Evolutionary conservation across 768 basidiomycete species (phyloP).

Genomic region (Rossbeevera mucosa): DNA sequence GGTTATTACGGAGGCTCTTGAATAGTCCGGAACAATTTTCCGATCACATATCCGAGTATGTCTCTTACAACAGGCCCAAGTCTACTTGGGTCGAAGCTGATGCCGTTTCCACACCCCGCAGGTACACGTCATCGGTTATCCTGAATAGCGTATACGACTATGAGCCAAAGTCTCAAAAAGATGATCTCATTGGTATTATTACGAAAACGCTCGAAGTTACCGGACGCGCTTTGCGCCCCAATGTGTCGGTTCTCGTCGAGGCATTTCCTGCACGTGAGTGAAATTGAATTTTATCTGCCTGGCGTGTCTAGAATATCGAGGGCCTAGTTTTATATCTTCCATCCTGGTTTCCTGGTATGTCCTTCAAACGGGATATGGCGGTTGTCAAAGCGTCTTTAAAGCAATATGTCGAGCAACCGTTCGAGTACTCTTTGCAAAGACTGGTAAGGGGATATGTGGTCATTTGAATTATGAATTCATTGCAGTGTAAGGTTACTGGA

Average conservation of each 20-base stretch:
- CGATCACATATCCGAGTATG: constrained; percentile 33
- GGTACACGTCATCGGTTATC: constrained; percentile 21
- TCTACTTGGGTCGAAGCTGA: neutral
- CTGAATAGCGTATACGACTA: constrained; percentile 20
- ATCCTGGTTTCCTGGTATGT: constrained; percentile 24
- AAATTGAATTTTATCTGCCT: neutral
- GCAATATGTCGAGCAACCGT: constrained; percentile 14
- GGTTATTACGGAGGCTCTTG: constrained; percentile 31
- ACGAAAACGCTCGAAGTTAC: constrained; percentile 2
- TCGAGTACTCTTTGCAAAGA: constrained; percentile 13
- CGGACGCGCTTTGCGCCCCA: constrained; percentile 13
- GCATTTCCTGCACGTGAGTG: constrained; percentile 17
- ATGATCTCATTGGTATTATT: constrained; percentile 14
- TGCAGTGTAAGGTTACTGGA: constrained; percentile 2
- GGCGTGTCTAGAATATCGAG: neutral
- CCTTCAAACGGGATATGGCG: constrained; percentile 20
- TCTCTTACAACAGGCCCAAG: neutral
- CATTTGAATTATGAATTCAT: neutral
- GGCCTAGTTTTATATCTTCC: constrained; percentile 17
- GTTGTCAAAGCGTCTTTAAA: constrained; percentile 11
- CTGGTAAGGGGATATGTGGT: constrained; percentile 7
- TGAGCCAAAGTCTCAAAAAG: constrained; percentile 8
- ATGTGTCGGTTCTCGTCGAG: constrained; percentile 14
- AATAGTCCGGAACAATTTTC: constrained; percentile 31
- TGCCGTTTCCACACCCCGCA: neutral